A percentile compares a stretch with the other conserved stretches of the same genome.
These are phyloP conservation scores for Saturnispora diversa DNA, from an alignment of 805 yeast species.

Conservation along the genomic window DNA sequence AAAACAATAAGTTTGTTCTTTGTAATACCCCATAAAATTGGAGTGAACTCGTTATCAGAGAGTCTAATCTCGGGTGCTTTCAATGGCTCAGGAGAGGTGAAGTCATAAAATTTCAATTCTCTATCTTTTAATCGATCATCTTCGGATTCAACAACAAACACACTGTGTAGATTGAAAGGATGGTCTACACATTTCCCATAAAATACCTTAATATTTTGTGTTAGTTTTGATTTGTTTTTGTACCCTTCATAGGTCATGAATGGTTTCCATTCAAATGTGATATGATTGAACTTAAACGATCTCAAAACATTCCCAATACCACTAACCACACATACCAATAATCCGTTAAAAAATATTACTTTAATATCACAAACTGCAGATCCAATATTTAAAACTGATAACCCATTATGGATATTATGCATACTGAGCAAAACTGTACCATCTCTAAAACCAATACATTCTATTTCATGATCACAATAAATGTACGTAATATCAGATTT, in stretches of 20 bases:
- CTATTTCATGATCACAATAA: neutral
- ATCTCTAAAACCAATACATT: conserved; percentile 11
- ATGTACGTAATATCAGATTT: conserved; percentile 10
- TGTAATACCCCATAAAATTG: neutral
- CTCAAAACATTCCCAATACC: conserved; percentile 6
- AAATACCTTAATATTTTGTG: conserved; percentile 4
- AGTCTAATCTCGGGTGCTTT: neutral
- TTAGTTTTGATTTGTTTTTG: conserved; percentile 3
- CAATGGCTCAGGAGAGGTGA: neutral
- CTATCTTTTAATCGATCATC: neutral
- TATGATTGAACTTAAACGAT: conserved; percentile 6
- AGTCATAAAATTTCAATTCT: conserved; percentile 2
- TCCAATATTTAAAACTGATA: neutral
- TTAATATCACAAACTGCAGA: conserved; percentile 7
- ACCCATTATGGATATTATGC: neutral
- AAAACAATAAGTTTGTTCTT: no score
- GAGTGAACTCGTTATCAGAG: neutral
- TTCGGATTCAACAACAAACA: conserved; percentile 14
- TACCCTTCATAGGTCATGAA: conserved; percentile 10
- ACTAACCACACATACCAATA: conserved; percentile 8
- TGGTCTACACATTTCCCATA: no score
- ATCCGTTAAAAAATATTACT: neutral
- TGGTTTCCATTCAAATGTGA: conserved; percentile 1
- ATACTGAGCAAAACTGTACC: conserved; percentile 7
- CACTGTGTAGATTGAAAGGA: neutral